These are phyloP conservation scores for Coprinopsis cinerea DNA, from an alignment of 768 basidiomycete species.

Conservation along the genomic window DNA sequence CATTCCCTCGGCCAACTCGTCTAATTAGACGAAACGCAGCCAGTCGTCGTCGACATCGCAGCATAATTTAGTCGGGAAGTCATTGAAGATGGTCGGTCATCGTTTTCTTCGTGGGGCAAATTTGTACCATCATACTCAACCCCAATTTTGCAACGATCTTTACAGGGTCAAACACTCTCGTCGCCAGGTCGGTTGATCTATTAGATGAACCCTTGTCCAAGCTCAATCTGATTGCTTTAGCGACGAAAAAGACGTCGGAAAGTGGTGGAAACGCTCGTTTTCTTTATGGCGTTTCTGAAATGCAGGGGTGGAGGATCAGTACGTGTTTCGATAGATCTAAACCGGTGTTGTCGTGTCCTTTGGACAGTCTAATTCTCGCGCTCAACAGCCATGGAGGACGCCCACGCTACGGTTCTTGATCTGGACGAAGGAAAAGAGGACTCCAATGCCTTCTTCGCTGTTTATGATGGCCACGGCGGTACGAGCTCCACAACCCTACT, in stretches of 20 bases:
- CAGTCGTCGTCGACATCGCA: conserved; percentile 1
- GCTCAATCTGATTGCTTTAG: conserved; percentile 32
- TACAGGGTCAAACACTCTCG: conserved; percentile 82
- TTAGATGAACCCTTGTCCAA: not conserved
- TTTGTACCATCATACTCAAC: conserved; percentile 12
- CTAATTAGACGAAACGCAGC: not conserved
- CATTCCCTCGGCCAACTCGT: not conserved
- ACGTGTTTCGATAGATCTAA: conserved; percentile 32
- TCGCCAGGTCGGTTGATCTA: conserved; percentile 53
- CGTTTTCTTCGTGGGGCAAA: conserved; percentile 7
- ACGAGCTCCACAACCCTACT: conserved; percentile 19
- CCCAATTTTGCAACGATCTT: too few species aligned
- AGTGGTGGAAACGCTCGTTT: conserved; percentile 65
- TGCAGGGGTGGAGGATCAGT: conserved; percentile 99
- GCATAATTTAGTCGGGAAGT: conserved; percentile 1
- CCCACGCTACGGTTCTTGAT: conserved; percentile 72
- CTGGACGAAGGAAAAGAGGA: conserved; percentile 47
- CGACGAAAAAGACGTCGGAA: conserved; percentile 76
- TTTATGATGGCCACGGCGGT: conserved; percentile 99
- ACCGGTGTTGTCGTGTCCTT: not conserved
- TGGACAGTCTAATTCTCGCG: conserved; percentile 10
- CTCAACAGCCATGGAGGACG: conserved; percentile 90
- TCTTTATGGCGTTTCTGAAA: conserved; percentile 81
- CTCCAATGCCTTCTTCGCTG: conserved; percentile 83
- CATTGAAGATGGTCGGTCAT: conserved; percentile 28